Conservation (phyloP, 495 filamentous ascomycete species). For the Trichoderma virens region DNA sequence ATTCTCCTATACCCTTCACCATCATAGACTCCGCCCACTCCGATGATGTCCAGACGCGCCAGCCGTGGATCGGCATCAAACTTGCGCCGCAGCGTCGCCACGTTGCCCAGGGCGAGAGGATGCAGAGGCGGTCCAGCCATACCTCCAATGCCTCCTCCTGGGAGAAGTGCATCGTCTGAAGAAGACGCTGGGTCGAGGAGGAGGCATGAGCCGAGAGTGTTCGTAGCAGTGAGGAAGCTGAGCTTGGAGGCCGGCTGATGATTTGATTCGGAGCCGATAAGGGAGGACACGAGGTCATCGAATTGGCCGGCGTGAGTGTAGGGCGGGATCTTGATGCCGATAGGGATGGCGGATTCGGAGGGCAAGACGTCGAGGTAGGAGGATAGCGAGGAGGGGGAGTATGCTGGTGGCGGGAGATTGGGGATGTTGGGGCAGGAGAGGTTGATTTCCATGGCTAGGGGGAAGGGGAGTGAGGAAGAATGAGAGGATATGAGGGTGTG, state of each 20-base stretch:
- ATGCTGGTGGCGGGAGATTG: slow-evolving; percentile 58
- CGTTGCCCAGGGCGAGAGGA: slow-evolving; percentile 67
- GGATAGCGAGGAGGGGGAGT: slow-evolving; percentile 36
- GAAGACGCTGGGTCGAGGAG: slow-evolving; percentile 28
- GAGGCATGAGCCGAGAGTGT: slow-evolving; percentile 62
- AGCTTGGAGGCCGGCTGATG: slow-evolving; percentile 26
- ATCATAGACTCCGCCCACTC: slow-evolving; percentile 60
- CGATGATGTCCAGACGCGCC: slow-evolving; percentile 47
- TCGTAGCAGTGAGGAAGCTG: slow-evolving; percentile 61
- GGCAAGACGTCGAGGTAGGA: slow-evolving; percentile 39
- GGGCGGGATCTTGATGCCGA: slow-evolving; percentile 65
- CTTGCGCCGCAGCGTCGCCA: slow-evolving; percentile 48
- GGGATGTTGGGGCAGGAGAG: slow-evolving; percentile 69
- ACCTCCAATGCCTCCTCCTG: slow-evolving; percentile 52
- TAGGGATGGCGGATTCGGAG: slow-evolving; percentile 19
- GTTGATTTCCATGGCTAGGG: slow-evolving; percentile 60
- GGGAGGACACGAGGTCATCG: slow-evolving; percentile 39
- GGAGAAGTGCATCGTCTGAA: slow-evolving; percentile 20
- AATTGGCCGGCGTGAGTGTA: slow-evolving; percentile 61
- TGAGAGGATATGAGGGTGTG: slow-evolving; percentile 26
- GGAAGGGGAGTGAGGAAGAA: slow-evolving; percentile 14
- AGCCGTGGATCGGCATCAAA: slow-evolving; percentile 39
- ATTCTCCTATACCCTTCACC: slow-evolving; percentile 51
- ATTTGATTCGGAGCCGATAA: slow-evolving; percentile 25
- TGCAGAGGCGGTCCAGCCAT: slow-evolving; percentile 61